These are phyloP conservation scores for Candida qinlingensis DNA, from an alignment of 805 yeast species.

Conservation along the genomic window DNA sequence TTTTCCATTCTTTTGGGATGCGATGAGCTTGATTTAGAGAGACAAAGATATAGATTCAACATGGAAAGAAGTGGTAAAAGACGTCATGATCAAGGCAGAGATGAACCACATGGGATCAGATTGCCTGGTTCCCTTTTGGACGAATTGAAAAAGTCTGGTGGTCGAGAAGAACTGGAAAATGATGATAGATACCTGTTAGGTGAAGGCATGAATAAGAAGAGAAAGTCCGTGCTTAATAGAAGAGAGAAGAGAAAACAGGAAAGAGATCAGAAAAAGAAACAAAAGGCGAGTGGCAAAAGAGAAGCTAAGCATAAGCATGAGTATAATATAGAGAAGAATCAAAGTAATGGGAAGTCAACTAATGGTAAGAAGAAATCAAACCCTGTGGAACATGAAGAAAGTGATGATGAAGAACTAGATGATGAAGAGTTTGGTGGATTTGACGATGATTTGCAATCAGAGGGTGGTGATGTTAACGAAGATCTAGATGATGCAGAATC, in stretches of 20 bases:
- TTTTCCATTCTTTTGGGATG: not conserved
- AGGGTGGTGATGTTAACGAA: conserved; percentile 11
- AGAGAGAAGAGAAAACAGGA: conserved; percentile 39
- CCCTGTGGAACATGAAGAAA: conserved; percentile 3
- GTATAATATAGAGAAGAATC: conserved; percentile 26
- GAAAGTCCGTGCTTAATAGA: conserved; percentile 29
- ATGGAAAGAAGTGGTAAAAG: conserved; percentile 5
- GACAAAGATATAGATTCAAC: too few species aligned
- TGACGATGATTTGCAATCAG: conserved; percentile 14
- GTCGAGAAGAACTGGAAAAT: conserved; percentile 28
- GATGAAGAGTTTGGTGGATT: conserved; percentile 23
- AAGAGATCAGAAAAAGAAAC: conserved; percentile 24
- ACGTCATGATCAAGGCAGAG: conserved; percentile 7
- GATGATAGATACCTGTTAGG: conserved; percentile 31
- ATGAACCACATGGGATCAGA: conserved; percentile 40
- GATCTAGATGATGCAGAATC: conserved; percentile 20
- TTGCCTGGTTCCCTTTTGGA: conserved; percentile 52
- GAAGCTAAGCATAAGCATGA: conserved; percentile 13
- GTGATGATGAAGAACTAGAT: conserved; percentile 16
- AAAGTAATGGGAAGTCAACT: conserved; percentile 27
- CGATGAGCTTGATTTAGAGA: conserved; percentile 7
- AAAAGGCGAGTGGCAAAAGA: conserved; percentile 6
- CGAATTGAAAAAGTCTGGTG: conserved; percentile 35
- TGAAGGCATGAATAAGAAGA: conserved; percentile 30
- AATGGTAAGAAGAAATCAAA: conserved; percentile 18